Evolutionary conservation across 2,329 filamentous ascomycete genomes (phyloP).

Genomic region (Paradendryphiella salina): DNA sequence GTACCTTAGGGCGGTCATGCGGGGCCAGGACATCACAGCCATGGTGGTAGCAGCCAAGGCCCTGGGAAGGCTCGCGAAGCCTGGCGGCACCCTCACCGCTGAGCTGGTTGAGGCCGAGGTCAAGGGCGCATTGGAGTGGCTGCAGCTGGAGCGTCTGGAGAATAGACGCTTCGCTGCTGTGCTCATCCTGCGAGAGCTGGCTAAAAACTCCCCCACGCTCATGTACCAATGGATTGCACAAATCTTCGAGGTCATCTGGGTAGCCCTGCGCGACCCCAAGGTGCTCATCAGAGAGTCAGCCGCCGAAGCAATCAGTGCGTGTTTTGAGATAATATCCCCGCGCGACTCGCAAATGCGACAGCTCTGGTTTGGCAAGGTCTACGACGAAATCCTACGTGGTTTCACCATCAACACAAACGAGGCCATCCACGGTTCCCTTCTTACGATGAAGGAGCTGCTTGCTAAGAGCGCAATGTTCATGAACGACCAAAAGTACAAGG

Average conservation of each 20-base stretch:
- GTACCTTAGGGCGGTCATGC: conserved; percentile 82
- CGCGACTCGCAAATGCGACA: conserved; percentile 86
- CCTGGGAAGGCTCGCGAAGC: conserved; percentile 85
- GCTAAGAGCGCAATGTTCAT: conserved; percentile 98
- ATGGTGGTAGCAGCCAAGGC: conserved; percentile 90
- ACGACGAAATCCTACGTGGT: conserved; percentile 78
- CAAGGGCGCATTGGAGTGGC: conserved; percentile 93
- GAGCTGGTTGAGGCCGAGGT: conserved; percentile 97
- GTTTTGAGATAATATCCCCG: conserved; percentile 93
- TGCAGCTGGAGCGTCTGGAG: conserved; percentile 92
- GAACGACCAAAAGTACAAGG: conserved; percentile 84
- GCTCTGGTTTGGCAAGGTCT: conserved; percentile 88
- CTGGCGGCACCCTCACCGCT: conserved; percentile 89
- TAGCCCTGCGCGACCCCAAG: conserved; percentile 84
- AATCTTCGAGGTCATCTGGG: conserved; percentile 95
- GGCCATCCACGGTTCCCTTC: conserved; percentile 87
- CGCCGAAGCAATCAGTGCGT: conserved; percentile 89
- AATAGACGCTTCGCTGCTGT: conserved; percentile 92
- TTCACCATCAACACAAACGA: conserved; percentile 79
- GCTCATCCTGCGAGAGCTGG: conserved; percentile 85
- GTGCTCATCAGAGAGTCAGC: conserved; percentile 90
- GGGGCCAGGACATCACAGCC: conserved; percentile 86
- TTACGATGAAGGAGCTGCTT: conserved; percentile 89
- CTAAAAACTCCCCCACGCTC: conserved; percentile 88
- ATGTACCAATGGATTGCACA: conserved; percentile 96